A percentile compares a stretch with the other conserved stretches of the same genome.
These are phyloP conservation scores for Annulohypoxylon nitens DNA, from an alignment of 495 filamentous ascomycete genomes.

Conservation along the genomic window DNA sequence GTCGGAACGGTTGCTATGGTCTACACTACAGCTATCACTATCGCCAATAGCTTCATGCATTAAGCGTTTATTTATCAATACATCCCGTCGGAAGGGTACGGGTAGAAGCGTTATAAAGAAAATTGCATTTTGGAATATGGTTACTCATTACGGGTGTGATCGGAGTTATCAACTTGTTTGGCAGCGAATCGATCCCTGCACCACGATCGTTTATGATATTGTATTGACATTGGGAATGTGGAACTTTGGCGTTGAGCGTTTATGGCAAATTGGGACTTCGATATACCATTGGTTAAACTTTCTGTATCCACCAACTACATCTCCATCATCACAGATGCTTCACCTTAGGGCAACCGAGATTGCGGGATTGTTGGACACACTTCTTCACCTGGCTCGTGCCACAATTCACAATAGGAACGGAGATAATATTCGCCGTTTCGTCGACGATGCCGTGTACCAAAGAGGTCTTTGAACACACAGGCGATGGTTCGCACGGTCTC, in stretches of 20 bases:
- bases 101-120: constrained; percentile 3
- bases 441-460: too few relatives aligned
- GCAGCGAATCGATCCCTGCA: neutral
- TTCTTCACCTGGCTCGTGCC: neutral
- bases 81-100: neutral
- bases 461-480: too few relatives aligned
- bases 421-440: too few relatives aligned
- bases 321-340: neutral
- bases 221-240: neutral
- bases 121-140: constrained; percentile 10
- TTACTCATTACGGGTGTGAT: constrained; percentile 8
- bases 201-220: constrained; percentile 13
- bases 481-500: too few relatives aligned
- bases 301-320: neutral
- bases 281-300: neutral
- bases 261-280: constrained; percentile 6
- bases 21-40: constrained; percentile 71
- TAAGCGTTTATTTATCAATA: constrained; percentile 11
- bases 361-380: neutral
- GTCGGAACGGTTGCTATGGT: constrained; percentile 71
- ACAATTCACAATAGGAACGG: neutral
- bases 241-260: neutral
- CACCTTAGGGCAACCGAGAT: neutral
- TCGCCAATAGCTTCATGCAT: constrained; percentile 59
- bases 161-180: constrained; percentile 20